A percentile compares a stretch with the other conserved stretches of the same genome.
Conservation (phyloP, 2,329 filamentous ascomycete genomes). For the Colletotrichum phormii region DNA sequence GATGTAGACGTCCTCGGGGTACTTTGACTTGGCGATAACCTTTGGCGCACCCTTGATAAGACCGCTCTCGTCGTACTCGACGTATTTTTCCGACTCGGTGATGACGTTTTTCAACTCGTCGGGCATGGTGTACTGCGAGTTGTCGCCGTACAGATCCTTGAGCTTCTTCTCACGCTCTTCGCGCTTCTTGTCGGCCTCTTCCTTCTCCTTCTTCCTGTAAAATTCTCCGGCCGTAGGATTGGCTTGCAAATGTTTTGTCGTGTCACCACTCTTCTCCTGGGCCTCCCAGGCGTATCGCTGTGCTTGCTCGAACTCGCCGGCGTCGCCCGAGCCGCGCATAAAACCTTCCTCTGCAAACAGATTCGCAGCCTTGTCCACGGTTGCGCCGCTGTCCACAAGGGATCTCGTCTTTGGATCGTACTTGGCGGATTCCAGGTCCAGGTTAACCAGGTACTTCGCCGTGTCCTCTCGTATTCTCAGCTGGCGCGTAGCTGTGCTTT, state of each 20-base stretch:
- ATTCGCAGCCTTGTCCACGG: slow-evolving; percentile 81
- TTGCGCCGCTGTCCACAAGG: slow-evolving; percentile 87
- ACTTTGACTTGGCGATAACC: slow-evolving; percentile 86
- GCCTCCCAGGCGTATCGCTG: slow-evolving; percentile 95
- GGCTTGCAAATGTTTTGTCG: slow-evolving; percentile 89
- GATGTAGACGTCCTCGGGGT: slow-evolving; percentile 85
- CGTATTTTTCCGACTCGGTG: slow-evolving; percentile 84
- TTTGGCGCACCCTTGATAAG: slow-evolving; percentile 88
- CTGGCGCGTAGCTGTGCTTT: slow-evolving; percentile 90
- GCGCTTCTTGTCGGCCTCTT: slow-evolving; percentile 77
- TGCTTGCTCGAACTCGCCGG: slow-evolving; percentile 90
- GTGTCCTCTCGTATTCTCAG: slow-evolving; percentile 95
- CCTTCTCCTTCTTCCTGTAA: slow-evolving; percentile 80
- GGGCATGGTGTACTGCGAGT: slow-evolving; percentile 62
- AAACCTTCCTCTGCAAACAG: slow-evolving; percentile 95
- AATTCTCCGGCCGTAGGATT: slow-evolving; percentile 95
- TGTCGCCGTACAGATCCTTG: slow-evolving; percentile 84
- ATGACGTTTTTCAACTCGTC: slow-evolving; percentile 71
- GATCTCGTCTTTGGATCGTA: slow-evolving; percentile 97
- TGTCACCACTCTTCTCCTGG: slow-evolving; percentile 83
- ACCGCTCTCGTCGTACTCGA: slow-evolving; percentile 94
- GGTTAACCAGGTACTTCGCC: slow-evolving; percentile 93
- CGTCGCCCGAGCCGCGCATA: slow-evolving; percentile 88
- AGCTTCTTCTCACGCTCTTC: slow-evolving; percentile 77
- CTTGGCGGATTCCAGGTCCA: slow-evolving; percentile 95